phyloP scores from a whole-genome alignment of 305 asterid species.

The Fraxinus baroniana region DNA sequence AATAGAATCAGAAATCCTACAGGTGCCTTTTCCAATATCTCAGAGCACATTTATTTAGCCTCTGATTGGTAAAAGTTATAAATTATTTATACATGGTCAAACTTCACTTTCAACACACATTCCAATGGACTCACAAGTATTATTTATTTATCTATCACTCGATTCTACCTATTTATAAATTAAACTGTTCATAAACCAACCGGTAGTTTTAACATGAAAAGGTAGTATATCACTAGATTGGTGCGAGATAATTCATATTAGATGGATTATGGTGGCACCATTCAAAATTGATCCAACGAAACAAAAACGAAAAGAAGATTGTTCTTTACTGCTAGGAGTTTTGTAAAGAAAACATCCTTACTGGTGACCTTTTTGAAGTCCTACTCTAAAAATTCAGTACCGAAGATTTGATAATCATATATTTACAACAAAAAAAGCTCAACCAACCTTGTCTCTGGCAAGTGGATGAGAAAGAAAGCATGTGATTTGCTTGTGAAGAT shows the following conservation, averaged over 20 bases:
- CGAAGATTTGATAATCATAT: not conserved
- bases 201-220: not conserved
- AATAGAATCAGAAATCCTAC: not conserved
- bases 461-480: conserved; percentile 90
- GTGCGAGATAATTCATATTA: not conserved
- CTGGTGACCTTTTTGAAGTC: conserved; percentile 8
- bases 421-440: conserved; percentile 14
- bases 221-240: not conserved
- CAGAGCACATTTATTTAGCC: not conserved
- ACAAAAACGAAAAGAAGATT: not conserved
- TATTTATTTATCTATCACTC: no score
- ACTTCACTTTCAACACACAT: no score
- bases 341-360: conserved; percentile 5
- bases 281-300: not conserved
- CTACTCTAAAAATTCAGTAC: not conserved
- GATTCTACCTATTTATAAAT: no score
- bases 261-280: not conserved
- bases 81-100: no score
- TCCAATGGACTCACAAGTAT: no score
- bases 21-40: not conserved
- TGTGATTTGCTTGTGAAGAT: conserved; percentile 83
- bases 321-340: not conserved
- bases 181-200: not conserved
- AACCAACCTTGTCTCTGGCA: conserved; percentile 87
- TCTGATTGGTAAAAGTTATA: not conserved